phyloP scores from a whole-genome alignment of 2,329 filamentous ascomycete genomes.

The Cercospora berteroae region DNA sequence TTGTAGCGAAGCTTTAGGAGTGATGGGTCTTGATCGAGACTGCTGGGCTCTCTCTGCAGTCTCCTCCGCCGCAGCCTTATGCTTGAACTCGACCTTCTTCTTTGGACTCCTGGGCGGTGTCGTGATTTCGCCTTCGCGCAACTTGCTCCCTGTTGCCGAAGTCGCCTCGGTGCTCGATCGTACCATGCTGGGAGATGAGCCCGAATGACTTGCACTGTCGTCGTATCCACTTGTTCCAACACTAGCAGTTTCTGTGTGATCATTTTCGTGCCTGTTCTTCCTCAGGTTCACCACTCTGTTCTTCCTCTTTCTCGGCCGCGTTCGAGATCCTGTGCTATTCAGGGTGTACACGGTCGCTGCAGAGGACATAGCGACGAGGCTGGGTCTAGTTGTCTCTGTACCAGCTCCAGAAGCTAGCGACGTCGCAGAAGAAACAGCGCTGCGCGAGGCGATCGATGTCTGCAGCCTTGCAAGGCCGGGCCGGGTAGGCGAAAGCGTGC shows the following conservation, averaged over 20 bases:
- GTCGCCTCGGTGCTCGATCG: slow-evolving; percentile 59
- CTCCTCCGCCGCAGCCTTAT: not conserved
- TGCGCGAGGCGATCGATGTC: slow-evolving; percentile 59
- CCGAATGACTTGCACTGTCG: slow-evolving; percentile 33
- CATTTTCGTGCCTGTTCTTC: slow-evolving; percentile 50
- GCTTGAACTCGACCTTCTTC: slow-evolving; percentile 37
- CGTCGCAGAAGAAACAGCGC: slow-evolving; percentile 33
- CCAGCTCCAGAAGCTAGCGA: slow-evolving; percentile 68
- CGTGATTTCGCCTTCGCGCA: slow-evolving; percentile 38
- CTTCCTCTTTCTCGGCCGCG: slow-evolving; percentile 73
- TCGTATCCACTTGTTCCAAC: slow-evolving; percentile 44
- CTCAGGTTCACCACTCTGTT: slow-evolving; percentile 78
- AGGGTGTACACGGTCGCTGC: slow-evolving; percentile 52
- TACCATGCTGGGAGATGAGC: slow-evolving; percentile 46
- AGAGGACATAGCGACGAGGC: slow-evolving; percentile 61
- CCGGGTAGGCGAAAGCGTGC: slow-evolving; percentile 43
- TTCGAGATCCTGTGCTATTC: slow-evolving; percentile 59
- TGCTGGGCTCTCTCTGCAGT: slow-evolving; percentile 1
- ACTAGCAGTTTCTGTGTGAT: slow-evolving; percentile 46
- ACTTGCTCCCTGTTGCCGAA: slow-evolving; percentile 21
- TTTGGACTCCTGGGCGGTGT: slow-evolving; percentile 53
- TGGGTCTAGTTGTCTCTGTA: slow-evolving; percentile 66
- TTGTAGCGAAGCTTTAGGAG: slow-evolving; percentile 18
- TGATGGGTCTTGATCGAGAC: slow-evolving; percentile 18
- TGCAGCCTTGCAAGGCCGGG: slow-evolving; percentile 48